These are phyloP conservation scores for Hypoxylon sp. DNA, from an alignment of 2,329 filamentous ascomycete species.

Conservation along the genomic window DNA sequence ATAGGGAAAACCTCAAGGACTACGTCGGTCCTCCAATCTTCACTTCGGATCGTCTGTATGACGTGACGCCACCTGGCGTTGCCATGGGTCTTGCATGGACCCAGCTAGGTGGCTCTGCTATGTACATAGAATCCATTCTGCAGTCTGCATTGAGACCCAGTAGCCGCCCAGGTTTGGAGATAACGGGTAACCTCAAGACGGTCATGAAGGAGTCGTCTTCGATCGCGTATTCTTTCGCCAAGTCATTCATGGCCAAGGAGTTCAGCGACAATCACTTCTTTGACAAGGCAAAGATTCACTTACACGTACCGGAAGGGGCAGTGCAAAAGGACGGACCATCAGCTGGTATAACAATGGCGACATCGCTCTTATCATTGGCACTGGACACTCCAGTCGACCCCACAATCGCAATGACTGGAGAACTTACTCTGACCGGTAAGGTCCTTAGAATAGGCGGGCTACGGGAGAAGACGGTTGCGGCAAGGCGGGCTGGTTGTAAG, in stretches of 20 bases:
- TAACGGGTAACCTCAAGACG: constrained; percentile 93
- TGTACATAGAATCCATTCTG: constrained; percentile 97
- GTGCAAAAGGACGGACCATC: constrained; percentile 95
- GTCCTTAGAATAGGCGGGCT: constrained; percentile 94
- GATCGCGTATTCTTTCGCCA: constrained; percentile 97
- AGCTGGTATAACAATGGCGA: constrained; percentile 99
- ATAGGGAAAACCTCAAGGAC: constrained; percentile 92
- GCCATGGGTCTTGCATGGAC: constrained; percentile 99
- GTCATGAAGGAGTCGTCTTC: constrained; percentile 98
- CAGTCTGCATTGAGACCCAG: constrained; percentile 82
- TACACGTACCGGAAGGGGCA: constrained; percentile 96
- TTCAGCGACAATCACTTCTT: constrained; percentile 97
- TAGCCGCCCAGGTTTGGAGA: constrained; percentile 85
- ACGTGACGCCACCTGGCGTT: constrained; percentile 91
- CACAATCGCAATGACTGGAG: constrained; percentile 96
- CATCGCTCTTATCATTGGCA: constrained; percentile 87
- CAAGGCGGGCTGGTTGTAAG: constrained; percentile 90
- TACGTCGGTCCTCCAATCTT: constrained; percentile 97
- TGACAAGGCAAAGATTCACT: constrained; percentile 92
- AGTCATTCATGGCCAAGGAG: constrained; percentile 85
- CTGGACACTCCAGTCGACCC: constrained; percentile 84
- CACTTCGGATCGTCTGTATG: constrained; percentile 95
- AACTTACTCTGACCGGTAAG: constrained; percentile 96
- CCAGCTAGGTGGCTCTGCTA: constrained; percentile 93
- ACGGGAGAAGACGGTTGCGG: constrained; percentile 97